Evolutionary conservation across 345 rosid genomes (phyloP).

Genomic region (Dipteronia sinensis): DNA sequence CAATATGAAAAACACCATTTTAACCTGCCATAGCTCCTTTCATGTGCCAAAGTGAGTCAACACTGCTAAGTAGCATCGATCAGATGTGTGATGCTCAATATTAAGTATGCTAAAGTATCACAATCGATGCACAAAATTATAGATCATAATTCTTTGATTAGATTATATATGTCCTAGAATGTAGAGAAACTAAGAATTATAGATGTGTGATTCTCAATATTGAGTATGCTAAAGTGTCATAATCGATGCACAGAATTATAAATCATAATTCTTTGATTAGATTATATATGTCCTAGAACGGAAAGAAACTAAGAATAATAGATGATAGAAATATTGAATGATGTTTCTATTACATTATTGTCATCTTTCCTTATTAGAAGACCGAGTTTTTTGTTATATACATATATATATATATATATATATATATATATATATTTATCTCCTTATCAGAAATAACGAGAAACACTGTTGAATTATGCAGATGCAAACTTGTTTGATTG

Average conservation of each 20-base stretch:
- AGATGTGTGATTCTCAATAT: not conserved
- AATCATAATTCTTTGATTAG: not conserved
- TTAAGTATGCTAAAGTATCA: not conserved
- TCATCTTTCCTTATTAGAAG: too few species aligned
- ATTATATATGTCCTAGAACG: not conserved
- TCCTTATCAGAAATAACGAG: not conserved
- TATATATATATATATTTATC: too few species aligned
- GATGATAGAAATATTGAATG: not conserved
- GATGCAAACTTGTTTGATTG: not conserved
- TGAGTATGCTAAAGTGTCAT: not conserved
- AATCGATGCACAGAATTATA: not conserved
- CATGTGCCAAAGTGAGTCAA: too few species aligned
- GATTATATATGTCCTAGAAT: not conserved
- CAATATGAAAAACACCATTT: not conserved
- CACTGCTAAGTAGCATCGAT: not conserved
- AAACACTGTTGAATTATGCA: slow-evolving; percentile 9
- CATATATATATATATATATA: not conserved
- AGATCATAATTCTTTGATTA: not conserved
- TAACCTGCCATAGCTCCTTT: not conserved
- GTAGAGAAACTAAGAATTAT: not conserved
- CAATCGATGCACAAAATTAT: not conserved
- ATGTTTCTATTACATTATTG: not conserved
- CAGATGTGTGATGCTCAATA: not conserved
- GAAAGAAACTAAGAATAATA: not conserved
- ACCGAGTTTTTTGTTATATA: not conserved